Percentiles rank a stretch among this genome's conserved stretches.
Evolutionary conservation across 345 rosid species (phyloP).

Genomic region (Stellera chamaejasme): DNA sequence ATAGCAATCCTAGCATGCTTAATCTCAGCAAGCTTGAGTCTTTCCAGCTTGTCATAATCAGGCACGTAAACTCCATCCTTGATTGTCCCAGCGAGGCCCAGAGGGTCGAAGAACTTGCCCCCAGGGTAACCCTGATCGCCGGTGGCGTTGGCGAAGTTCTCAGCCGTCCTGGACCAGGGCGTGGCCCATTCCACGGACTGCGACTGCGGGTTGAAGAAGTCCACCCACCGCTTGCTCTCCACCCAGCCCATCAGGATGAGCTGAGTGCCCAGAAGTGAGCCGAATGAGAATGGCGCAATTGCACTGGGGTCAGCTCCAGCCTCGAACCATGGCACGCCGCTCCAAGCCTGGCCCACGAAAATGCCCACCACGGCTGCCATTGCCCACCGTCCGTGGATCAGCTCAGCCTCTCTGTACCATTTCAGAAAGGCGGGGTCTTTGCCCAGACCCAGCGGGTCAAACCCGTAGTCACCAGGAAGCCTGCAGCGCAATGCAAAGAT

Average conservation of each 20-base stretch:
- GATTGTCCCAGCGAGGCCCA: constrained; percentile 60
- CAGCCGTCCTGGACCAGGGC: constrained; percentile 87
- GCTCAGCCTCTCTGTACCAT: constrained; percentile 99
- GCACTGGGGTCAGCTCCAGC: constrained; percentile 93
- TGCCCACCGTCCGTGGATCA: constrained; percentile 98
- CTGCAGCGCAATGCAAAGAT: constrained; percentile 21
- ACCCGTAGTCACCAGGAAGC: constrained; percentile 92
- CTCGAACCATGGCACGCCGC: constrained; percentile 94
- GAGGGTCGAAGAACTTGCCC: constrained; percentile 90
- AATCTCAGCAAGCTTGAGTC: constrained; percentile 91
- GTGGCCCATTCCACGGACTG: constrained; percentile 98
- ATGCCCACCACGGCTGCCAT: constrained; percentile 88
- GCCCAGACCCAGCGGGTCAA: constrained; percentile 95
- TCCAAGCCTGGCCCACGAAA: constrained; percentile 94
- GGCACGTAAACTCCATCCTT: constrained; percentile 66
- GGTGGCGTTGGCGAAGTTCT: constrained; percentile 78
- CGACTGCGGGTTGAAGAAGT: constrained; percentile 92
- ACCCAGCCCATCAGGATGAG: constrained; percentile 98
- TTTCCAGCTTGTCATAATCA: constrained; percentile 72
- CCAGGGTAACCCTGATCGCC: constrained; percentile 99
- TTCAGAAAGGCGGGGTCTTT: constrained; percentile 93
- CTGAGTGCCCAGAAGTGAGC: constrained; percentile 81
- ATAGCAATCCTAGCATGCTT: constrained; percentile 94
- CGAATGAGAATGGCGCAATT: constrained; percentile 87
- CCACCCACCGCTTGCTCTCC: constrained; percentile 98